A percentile compares a stretch with the other conserved stretches of the same genome.
These are phyloP conservation scores for Geranomyces michiganensis DNA, from an alignment of 192 early-diverging fungal species.

Conservation along the genomic window DNA sequence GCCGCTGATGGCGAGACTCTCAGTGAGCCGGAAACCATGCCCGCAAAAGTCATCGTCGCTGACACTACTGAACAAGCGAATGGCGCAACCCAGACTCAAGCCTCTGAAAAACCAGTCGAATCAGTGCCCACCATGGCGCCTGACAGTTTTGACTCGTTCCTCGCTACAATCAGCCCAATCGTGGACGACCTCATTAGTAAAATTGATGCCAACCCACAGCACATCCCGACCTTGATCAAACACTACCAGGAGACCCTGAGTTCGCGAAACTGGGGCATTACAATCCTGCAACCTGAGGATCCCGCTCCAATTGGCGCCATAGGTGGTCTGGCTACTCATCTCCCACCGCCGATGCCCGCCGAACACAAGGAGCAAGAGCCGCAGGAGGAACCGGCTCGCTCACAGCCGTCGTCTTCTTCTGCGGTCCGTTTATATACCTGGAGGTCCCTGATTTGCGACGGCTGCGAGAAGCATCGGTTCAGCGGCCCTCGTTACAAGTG, in stretches of 20 bases:
- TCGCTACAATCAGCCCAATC: neutral
- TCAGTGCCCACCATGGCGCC: neutral
- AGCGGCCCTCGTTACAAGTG: constrained; percentile 31
- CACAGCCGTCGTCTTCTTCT: neutral
- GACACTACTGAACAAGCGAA: too few species aligned
- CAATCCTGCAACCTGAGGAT: neutral
- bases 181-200: constrained; percentile 18
- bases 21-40: too few species aligned
- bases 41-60: too few species aligned
- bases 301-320: neutral
- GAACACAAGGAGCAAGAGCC: neutral
- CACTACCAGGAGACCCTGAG: neutral
- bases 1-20: too few species aligned
- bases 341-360: neutral
- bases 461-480: constrained; percentile 15
- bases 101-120: too few species aligned
- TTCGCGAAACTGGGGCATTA: constrained; percentile 21
- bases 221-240: constrained; percentile 8
- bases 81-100: too few species aligned
- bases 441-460: constrained; percentile 30
- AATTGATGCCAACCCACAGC: constrained; percentile 15
- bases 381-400: neutral
- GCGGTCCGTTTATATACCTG: neutral
- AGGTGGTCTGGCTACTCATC: constrained; percentile 8
- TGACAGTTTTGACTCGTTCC: constrained; percentile 19